These are phyloP conservation scores for Lithocarpus polystachyus DNA, from an alignment of 306 rosid species.

Conservation along the genomic window DNA sequence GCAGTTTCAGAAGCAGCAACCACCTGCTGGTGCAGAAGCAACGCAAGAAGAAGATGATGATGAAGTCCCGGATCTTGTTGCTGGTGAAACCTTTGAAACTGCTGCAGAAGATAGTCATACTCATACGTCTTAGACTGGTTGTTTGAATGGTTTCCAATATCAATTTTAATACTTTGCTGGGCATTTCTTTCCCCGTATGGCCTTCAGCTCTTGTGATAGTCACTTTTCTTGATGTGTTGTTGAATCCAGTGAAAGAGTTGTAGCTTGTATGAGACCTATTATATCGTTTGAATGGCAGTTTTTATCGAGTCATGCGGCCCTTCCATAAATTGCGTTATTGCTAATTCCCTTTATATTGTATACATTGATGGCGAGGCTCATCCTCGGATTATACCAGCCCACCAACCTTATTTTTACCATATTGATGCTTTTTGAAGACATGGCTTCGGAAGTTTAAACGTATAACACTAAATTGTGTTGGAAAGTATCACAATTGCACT, in stretches of 20 bases:
- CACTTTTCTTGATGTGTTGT: background rate
- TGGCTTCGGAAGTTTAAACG: too few relatives aligned
- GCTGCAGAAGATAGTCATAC: background rate
- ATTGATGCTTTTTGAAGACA: too few relatives aligned
- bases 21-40: background rate
- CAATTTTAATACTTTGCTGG: background rate
- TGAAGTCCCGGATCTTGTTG: background rate
- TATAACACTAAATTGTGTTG: too few relatives aligned
- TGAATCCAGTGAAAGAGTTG: background rate
- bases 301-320: background rate
- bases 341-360: background rate
- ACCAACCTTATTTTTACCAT: too few relatives aligned
- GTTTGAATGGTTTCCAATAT: background rate
- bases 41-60: background rate
- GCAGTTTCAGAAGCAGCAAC: background rate
- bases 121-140: background rate
- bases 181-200: background rate
- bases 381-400: too few relatives aligned
- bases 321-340: background rate
- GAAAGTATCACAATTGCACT: too few relatives aligned
- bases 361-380: background rate
- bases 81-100: constrained; percentile 12
- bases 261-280: background rate
- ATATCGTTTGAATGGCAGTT: background rate
- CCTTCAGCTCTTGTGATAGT: background rate